A percentile compares a stretch with the other conserved stretches of the same genome.
Evolutionary conservation across 2,329 filamentous ascomycete species (phyloP).

Genomic region (Teratosphaeria pseudoeucalypti): DNA sequence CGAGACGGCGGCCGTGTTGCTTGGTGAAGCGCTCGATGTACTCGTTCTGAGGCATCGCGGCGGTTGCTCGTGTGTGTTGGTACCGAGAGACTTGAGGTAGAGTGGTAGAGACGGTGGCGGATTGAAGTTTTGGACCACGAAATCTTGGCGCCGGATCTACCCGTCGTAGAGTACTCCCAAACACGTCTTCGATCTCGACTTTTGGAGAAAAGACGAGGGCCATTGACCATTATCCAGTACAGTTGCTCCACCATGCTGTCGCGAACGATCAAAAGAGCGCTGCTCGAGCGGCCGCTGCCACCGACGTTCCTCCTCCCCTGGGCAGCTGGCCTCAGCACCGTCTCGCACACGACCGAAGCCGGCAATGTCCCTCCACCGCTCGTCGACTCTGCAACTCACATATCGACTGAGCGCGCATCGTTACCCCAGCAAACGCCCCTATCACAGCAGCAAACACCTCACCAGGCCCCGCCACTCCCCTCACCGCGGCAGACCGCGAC

Average conservation of each 20-base stretch:
- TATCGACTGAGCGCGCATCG: not conserved
- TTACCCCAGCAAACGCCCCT: not conserved
- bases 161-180: not conserved
- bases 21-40: conserved; percentile 66
- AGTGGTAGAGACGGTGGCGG: not conserved
- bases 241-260: conserved; percentile 28
- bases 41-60: conserved; percentile 66
- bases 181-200: not conserved
- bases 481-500: conserved; percentile 16
- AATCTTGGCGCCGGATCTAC: not conserved
- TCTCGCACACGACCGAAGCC: conserved; percentile 19
- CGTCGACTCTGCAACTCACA: conserved; percentile 30
- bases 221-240: not conserved
- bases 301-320: conserved; percentile 44
- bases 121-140: not conserved
- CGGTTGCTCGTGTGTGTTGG: not conserved
- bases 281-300: conserved; percentile 45
- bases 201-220: not conserved
- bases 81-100: not conserved
- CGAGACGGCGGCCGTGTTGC: conserved; percentile 47
- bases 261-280: conserved; percentile 51
- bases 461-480: conserved; percentile 8
- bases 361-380: conserved; percentile 27
- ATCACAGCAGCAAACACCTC: conserved; percentile 1
- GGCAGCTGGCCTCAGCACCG: conserved; percentile 36